These are phyloP conservation scores for Phytophthora sp. DNA, from an alignment of 352 stramenopile genomes.

Conservation along the genomic window DNA sequence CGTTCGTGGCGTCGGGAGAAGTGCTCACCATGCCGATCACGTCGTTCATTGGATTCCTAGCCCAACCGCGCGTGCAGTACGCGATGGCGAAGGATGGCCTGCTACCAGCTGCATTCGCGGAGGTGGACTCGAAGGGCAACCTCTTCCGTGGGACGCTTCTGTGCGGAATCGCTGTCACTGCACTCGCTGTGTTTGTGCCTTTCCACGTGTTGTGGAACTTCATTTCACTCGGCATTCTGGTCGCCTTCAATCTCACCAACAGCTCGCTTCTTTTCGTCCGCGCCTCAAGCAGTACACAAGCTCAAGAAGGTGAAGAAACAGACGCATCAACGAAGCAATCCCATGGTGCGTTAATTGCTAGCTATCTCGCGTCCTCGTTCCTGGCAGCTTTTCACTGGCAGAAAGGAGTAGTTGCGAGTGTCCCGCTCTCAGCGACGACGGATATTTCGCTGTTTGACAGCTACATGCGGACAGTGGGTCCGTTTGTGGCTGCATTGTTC, in stretches of 20 bases:
- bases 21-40: constrained; percentile 95
- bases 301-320: neutral
- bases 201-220: constrained; percentile 91
- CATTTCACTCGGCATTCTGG: constrained; percentile 90
- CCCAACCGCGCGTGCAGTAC: constrained; percentile 91
- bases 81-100: constrained; percentile 95
- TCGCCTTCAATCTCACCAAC: constrained; percentile 93
- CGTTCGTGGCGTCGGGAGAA: constrained; percentile 91
- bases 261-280: constrained; percentile 78
- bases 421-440: constrained; percentile 23
- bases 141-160: constrained; percentile 75
- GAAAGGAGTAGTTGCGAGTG: constrained; percentile 59
- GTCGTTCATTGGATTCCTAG: constrained; percentile 95
- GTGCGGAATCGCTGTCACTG: constrained; percentile 51
- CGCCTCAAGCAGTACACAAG: constrained; percentile 29
- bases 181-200: constrained; percentile 78
- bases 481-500: constrained; percentile 54
- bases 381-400: constrained; percentile 79
- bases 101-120: constrained; percentile 86
- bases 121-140: constrained; percentile 72
- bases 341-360: constrained; percentile 48
- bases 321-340: constrained; percentile 7
- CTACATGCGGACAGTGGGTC: constrained; percentile 62
- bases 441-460: constrained; percentile 43
- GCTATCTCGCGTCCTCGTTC: constrained; percentile 66